These are phyloP conservation scores for Cryptococcus depauperatus DNA, from an alignment of 1,284 basidiomycete species.

Conservation along the genomic window DNA sequence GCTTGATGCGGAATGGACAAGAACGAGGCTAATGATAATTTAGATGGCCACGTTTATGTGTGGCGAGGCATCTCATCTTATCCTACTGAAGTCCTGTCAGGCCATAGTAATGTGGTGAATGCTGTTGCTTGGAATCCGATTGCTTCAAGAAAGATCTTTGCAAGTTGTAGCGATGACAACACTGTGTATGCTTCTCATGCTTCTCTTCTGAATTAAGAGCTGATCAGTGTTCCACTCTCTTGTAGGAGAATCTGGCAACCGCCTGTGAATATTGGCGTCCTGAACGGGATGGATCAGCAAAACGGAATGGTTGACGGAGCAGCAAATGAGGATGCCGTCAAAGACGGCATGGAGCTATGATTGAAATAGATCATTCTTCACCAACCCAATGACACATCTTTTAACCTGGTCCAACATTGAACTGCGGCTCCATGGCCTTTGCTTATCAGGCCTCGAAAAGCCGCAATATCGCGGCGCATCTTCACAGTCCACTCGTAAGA, in stretches of 20 bases:
- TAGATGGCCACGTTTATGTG: conserved; percentile 83
- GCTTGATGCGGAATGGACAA: too few species aligned
- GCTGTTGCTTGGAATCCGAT: conserved; percentile 90
- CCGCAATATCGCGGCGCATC: too few species aligned
- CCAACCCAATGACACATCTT: too few species aligned
- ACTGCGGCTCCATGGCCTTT: too few species aligned
- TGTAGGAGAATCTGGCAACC: conserved; percentile 29
- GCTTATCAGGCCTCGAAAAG: too few species aligned
- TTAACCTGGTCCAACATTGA: too few species aligned
- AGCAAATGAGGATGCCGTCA: too few species aligned
- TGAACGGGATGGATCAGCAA: too few species aligned
- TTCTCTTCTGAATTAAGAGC: neutral
- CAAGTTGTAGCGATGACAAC: conserved; percentile 80
- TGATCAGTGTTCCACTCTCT: neutral
- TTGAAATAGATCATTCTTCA: too few species aligned
- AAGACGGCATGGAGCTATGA: too few species aligned
- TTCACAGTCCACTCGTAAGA: too few species aligned
- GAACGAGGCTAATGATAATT: neutral
- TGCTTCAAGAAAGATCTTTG: conserved; percentile 75
- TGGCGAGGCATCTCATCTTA: conserved; percentile 85
- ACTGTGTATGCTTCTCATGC: conserved; percentile 51
- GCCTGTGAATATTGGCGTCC: conserved; percentile 23
- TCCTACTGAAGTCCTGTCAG: conserved; percentile 71
- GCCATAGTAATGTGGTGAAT: conserved; percentile 86
- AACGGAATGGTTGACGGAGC: too few species aligned